phyloP scores from a whole-genome alignment of 805 yeast genomes.

The Barnettozyma populi region DNA sequence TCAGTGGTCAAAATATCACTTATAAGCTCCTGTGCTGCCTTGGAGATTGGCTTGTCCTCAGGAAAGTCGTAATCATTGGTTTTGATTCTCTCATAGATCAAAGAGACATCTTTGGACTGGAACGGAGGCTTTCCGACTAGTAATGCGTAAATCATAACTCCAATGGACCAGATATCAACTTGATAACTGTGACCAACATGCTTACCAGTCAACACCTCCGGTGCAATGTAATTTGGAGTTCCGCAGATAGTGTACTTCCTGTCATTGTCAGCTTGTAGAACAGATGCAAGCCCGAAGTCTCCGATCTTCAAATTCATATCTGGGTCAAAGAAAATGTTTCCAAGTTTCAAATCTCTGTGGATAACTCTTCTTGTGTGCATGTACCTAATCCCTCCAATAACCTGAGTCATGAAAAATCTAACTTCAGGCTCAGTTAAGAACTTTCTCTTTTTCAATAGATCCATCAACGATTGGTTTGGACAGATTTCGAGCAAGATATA shows the following conservation, averaged over 20 bases:
- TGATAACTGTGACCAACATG: constrained; percentile 86
- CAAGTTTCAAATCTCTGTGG: constrained; percentile 93
- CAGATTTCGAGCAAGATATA: constrained; percentile 92
- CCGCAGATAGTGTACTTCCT: constrained; percentile 95
- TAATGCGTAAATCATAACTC: constrained; percentile 92
- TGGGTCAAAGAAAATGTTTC: constrained; percentile 91
- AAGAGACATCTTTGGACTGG: constrained; percentile 90
- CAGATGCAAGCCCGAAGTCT: constrained; percentile 97
- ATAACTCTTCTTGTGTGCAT: constrained; percentile 89
- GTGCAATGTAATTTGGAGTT: constrained; percentile 98
- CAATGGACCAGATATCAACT: constrained; percentile 97
- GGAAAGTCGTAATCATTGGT: constrained; percentile 79
- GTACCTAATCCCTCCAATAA: constrained; percentile 89
- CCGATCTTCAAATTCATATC: constrained; percentile 94
- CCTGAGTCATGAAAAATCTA: constrained; percentile 82
- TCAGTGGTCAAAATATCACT: constrained; percentile 67
- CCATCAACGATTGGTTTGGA: constrained; percentile 92
- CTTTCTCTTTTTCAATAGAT: constrained; percentile 78
- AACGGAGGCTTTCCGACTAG: constrained; percentile 95
- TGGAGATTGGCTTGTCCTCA: constrained; percentile 53
- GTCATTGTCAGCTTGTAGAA: constrained; percentile 63
- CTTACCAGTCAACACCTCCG: constrained; percentile 91
- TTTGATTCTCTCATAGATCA: constrained; percentile 89
- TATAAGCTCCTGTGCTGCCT: constrained; percentile 70
- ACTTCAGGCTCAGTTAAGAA: constrained; percentile 89